Conservation (phyloP, 306 rosid species). For the Dalbergia cultrata region DNA sequence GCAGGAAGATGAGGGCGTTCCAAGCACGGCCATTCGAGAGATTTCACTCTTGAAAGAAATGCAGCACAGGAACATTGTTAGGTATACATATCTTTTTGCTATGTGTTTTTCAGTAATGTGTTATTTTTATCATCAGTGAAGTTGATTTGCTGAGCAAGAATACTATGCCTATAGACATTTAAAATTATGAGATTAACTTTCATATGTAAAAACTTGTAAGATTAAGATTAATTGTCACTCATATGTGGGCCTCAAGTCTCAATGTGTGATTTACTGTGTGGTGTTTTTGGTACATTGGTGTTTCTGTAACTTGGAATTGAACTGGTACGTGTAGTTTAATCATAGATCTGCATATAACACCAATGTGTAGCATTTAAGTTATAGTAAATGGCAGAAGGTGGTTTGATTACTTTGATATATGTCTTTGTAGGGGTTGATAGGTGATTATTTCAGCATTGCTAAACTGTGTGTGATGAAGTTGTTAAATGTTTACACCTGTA, state of each 20-base stretch:
- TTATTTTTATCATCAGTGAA: slow-evolving; percentile 4
- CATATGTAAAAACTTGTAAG: background rate
- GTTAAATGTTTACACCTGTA: slow-evolving; percentile 36
- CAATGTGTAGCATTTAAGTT: background rate
- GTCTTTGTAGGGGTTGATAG: background rate
- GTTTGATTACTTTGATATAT: slow-evolving; percentile 14
- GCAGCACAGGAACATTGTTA: slow-evolving; percentile 92
- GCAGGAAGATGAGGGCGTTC: slow-evolving; percentile 94
- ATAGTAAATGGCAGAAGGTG: slow-evolving; percentile 12
- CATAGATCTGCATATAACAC: slow-evolving; percentile 27
- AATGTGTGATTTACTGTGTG: background rate
- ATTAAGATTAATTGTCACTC: background rate
- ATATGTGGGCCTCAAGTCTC: background rate
- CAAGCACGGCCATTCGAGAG: slow-evolving; percentile 89
- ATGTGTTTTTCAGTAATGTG: slow-evolving; percentile 14
- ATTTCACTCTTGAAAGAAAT: slow-evolving; percentile 91
- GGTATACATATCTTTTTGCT: slow-evolving; percentile 50
- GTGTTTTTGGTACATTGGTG: background rate
- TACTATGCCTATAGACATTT: background rate
- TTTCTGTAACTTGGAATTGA: slow-evolving; percentile 15
- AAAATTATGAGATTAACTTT: too few relatives aligned
- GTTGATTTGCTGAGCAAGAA: slow-evolving; percentile 29
- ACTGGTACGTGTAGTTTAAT: slow-evolving; percentile 2
- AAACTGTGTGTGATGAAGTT: slow-evolving; percentile 17
- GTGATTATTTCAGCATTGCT: slow-evolving; percentile 25